Base-by-base conservation (phyloP, 2,329 filamentous ascomycete species). In the Penicillium sp. region DNA sequence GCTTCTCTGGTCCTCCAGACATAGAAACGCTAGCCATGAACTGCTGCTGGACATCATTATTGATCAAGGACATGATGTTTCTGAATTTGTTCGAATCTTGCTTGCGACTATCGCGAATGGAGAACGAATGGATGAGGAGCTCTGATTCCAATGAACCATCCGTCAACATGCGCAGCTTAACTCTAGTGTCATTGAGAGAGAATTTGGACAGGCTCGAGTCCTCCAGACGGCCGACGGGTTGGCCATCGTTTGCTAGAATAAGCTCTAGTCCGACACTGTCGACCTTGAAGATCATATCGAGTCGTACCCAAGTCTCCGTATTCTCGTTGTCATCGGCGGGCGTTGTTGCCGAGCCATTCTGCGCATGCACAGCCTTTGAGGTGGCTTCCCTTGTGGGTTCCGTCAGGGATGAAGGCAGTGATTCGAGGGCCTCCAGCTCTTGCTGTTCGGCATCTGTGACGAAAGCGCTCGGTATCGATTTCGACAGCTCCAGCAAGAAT, bases 1-100 rank as follows among this genome's bases (percentile, higher is more conserved):
- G 88, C 52, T 84, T 83, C 34, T 95, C 87, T 29, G 83, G 76
- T 3, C 90, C 90, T 13, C 90, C 88, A 0, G 91, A 90, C 71
- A 99, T 95, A 0, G 91, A 95, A 3, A 99, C 76, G 66, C 88
- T 96, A 14, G 93, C 93, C 93, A 99, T 99, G 64, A 99, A 91
- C 62, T 99, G 95, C 68, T 97, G 91, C 38, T 83, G 81, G 46
- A 93, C 90, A 48, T 91, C 87, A 60, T 90, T 92, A 70, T 96
- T 97, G 64, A 91, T 90, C 47, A 95, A 85, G 1, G 91, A 91
- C 93, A 99, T 97, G 72, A 99, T 96, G 68, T 92, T 95, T 42
- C 90, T 84, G 78, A 95, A 99, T 66, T 95, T 96, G 75, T 96
- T 99, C 4, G 86, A 88, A 61, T 95, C 91, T 46, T 83, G 81